phyloP scores from a whole-genome alignment of 352 stramenopile species.

The Globisporangium recalcitrans region DNA sequence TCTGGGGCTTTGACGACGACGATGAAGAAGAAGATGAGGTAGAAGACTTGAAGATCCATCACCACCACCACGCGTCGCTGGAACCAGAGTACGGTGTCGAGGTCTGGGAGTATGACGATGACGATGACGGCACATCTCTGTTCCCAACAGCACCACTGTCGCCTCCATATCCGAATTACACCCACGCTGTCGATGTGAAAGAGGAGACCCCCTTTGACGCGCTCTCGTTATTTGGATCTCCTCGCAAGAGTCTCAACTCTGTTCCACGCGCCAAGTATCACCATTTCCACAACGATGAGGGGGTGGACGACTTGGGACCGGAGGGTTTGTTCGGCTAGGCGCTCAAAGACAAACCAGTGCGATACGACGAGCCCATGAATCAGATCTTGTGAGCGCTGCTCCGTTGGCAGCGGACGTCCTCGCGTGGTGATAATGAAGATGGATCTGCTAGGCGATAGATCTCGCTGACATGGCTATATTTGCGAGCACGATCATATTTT shows the following conservation, averaged over 20 bases:
- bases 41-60: not conserved
- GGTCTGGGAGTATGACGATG: conserved; percentile 3
- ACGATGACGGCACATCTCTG: not conserved
- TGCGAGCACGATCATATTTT: not conserved
- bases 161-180: not conserved
- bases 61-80: not conserved
- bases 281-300: not conserved
- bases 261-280: not conserved
- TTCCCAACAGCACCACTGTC: not conserved
- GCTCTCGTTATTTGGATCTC: conserved; percentile 16
- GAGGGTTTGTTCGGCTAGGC: not conserved
- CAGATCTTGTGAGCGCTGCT: not conserved
- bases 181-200: not conserved
- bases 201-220: not conserved
- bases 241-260: not conserved
- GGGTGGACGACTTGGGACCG: not conserved
- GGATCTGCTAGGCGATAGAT: not conserved
- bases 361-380: not conserved
- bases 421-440: not conserved
- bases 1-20: not conserved
- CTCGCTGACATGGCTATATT: not conserved
- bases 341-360: not conserved
- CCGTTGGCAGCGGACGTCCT: not conserved
- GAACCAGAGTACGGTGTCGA: conserved; percentile 8
- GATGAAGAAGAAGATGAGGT: not conserved